phyloP scores from a whole-genome alignment of 1,139 yeast species.

The Geotrichum candidum region DNA sequence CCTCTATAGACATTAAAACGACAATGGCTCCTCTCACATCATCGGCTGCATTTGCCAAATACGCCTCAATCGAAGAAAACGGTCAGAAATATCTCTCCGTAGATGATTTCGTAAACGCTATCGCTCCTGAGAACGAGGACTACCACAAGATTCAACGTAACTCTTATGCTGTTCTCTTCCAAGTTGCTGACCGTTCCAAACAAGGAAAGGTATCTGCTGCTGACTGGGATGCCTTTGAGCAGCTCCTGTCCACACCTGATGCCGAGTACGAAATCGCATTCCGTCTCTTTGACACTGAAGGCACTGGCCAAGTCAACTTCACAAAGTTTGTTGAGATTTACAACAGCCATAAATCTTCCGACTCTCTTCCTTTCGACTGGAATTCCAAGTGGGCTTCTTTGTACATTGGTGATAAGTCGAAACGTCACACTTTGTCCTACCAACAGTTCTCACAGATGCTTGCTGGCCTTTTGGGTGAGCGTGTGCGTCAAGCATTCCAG shows the following conservation, averaged over 20 bases:
- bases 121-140: constrained; percentile 41
- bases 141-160: constrained; percentile 40
- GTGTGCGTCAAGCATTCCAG: constrained; percentile 43
- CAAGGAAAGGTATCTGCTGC: constrained; percentile 35
- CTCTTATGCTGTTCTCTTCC: constrained; percentile 41
- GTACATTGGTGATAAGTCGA: constrained; percentile 37
- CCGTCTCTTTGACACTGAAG: constrained; percentile 39
- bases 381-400: constrained; percentile 39
- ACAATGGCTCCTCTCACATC: constrained; percentile 15
- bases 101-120: constrained; percentile 39
- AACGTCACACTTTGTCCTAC: constrained; percentile 39
- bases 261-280: constrained; percentile 45
- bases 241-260: constrained; percentile 40
- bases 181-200: constrained; percentile 38
- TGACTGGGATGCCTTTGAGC: constrained; percentile 40
- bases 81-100: constrained; percentile 45
- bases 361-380: constrained; percentile 43
- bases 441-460: constrained; percentile 43
- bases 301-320: constrained; percentile 39
- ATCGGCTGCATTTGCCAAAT: constrained; percentile 9
- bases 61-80: constrained; percentile 23
- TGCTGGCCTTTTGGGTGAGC: constrained; percentile 42
- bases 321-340: constrained; percentile 37
- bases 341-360: constrained; percentile 34
- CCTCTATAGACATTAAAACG: neutral